phyloP scores from a whole-genome alignment of 2,329 filamentous ascomycete genomes.

The Colletotrichum liriopes region DNA sequence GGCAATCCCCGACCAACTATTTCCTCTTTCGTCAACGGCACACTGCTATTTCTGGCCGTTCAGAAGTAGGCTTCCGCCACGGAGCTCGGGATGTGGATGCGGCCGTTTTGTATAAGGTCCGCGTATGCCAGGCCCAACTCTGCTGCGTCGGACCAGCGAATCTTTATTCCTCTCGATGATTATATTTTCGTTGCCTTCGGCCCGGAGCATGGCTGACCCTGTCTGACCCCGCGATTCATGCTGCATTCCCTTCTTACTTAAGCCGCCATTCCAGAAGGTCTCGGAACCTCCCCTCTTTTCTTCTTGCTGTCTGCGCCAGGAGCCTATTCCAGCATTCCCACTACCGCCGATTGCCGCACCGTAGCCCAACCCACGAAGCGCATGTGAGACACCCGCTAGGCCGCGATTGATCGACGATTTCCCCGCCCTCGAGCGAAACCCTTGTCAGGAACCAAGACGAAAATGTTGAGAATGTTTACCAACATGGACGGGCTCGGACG shows the following conservation, averaged over 20 bases:
- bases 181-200: not conserved
- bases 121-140: not conserved
- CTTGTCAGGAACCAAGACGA: not conserved
- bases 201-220: conserved; percentile 25
- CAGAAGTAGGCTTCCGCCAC: not conserved
- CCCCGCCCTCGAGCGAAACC: not conserved
- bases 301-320: conserved; percentile 1
- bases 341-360: conserved; percentile 11
- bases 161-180: not conserved
- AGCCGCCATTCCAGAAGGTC: conserved; percentile 14
- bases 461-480: conserved; percentile 42
- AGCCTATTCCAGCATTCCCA: conserved; percentile 7
- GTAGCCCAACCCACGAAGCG: not conserved
- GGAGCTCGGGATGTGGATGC: not conserved
- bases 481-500: conserved; percentile 31
- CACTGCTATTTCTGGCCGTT: not conserved
- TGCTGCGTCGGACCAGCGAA: not conserved
- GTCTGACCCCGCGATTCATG: conserved; percentile 33
- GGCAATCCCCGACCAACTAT: not conserved
- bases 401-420: not conserved
- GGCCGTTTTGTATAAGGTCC: conserved; percentile 1
- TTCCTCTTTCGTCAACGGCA: not conserved
- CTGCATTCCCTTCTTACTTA: conserved; percentile 8
- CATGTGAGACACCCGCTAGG: not conserved
- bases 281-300: conserved; percentile 1